These are phyloP conservation scores for Gossypium mustelinum DNA, from an alignment of 345 rosid genomes.

Conservation along the genomic window DNA sequence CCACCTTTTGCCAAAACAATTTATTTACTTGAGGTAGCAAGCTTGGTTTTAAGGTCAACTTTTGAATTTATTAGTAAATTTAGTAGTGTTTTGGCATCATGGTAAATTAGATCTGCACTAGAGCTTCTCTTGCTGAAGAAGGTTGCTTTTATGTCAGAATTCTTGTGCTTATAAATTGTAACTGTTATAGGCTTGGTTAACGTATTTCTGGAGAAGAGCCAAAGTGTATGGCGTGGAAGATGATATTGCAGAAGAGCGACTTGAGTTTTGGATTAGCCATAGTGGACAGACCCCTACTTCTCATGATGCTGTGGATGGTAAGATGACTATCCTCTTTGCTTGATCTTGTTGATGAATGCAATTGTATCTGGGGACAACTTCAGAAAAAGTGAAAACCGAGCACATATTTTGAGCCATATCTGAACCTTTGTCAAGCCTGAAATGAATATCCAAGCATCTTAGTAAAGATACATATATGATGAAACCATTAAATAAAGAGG, in stretches of 20 bases:
- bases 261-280: constrained; percentile 63
- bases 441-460: too few species aligned
- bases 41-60: background rate
- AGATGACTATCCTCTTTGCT: background rate
- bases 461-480: too few species aligned
- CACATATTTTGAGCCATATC: too few species aligned
- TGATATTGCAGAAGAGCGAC: constrained; percentile 70
- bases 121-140: background rate
- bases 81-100: background rate
- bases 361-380: too few species aligned
- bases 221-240: constrained; percentile 63
- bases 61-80: background rate
- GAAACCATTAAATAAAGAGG: background rate
- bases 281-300: constrained; percentile 55
- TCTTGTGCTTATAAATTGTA: constrained; percentile 1
- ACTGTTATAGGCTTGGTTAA: constrained; percentile 64
- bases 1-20: background rate
- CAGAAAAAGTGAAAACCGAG: too few species aligned
- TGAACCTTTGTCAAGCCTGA: too few species aligned
- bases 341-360: too few species aligned
- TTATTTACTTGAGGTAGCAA: background rate
- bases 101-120: background rate
- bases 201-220: constrained; percentile 84
- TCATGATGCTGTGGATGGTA: constrained; percentile 84
- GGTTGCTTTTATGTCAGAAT: background rate